phyloP scores from a whole-genome alignment of 257 asterid genomes.

The Solanum neorickii region DNA sequence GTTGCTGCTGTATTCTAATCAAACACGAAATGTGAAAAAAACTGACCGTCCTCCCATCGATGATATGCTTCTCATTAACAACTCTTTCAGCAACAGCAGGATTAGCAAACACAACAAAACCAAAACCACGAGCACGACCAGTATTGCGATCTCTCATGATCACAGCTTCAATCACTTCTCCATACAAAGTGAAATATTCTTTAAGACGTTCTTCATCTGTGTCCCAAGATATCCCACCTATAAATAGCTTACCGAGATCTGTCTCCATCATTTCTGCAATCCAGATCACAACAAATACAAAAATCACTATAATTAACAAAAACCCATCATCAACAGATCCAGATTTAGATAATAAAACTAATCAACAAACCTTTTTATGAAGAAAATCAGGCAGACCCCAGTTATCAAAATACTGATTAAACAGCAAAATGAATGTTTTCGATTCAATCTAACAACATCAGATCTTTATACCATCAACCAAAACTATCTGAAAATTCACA shows the following conservation, averaged over 20 bases:
- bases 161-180: slow-evolving; percentile 72
- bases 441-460: slow-evolving; percentile 42
- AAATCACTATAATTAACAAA: neutral
- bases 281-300: slow-evolving; percentile 1
- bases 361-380: slow-evolving; percentile 46
- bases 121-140: slow-evolving; percentile 82
- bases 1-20: neutral
- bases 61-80: slow-evolving; percentile 59
- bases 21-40: neutral
- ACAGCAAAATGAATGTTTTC: slow-evolving; percentile 30
- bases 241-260: slow-evolving; percentile 74
- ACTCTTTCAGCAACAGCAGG: slow-evolving; percentile 68
- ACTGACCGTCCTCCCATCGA: slow-evolving; percentile 75
- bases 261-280: slow-evolving; percentile 54
- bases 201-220: slow-evolving; percentile 72
- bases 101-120: slow-evolving; percentile 63
- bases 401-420: slow-evolving; percentile 39
- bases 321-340: slow-evolving; percentile 30
- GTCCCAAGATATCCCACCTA: slow-evolving; percentile 95
- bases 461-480: slow-evolving; percentile 58
- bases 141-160: slow-evolving; percentile 77
- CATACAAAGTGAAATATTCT: slow-evolving; percentile 54
- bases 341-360: slow-evolving; percentile 6
- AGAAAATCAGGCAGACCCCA: slow-evolving; percentile 54
- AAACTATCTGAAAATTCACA: slow-evolving; percentile 33